Evolutionary conservation across 805 yeast genomes (phyloP), one percentile per base, ranked within the genome.

Genomic region (Nakazawaea sp.): DNA sequence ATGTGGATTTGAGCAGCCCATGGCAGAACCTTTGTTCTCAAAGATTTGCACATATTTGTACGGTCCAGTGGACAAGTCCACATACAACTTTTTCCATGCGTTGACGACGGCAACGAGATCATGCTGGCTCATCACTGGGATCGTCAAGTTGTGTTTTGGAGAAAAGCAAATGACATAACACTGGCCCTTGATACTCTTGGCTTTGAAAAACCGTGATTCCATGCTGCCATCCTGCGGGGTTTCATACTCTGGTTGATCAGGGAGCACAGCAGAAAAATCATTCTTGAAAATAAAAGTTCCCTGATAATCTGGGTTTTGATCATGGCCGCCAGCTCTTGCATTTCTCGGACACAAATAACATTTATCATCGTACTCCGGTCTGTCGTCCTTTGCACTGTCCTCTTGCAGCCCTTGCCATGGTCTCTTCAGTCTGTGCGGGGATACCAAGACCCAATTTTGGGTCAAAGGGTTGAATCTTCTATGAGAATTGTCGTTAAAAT

Each of bases 371-470:
- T 72, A 80, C 24, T 46, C 59, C 4, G 84, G 81, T 43, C 68
- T 61, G 20, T 53, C 47, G 12, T 59, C 63, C 31, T 55, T 62
- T 36, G 53, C 48, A 12, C 66, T 54, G 25, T 62, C 63, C 52
- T 81, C 89, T 45, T 75, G 67, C 43, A 78, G 84, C 26, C 89
- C 89, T 53, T 76, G 82, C 89, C 89, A 81, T 16, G 90, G 89
- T 46, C 90, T 66, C 55, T 79, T 78, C 21, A 87, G 75, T 40
- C 89, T 63, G 51, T 81, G 90, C 5, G 90, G 89, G 12, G 87
- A 79, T 35, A 81, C 81, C 35, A 81, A 62, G 18, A 81, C 76
- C 75, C 80, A 78, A n/a, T 70, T 56, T 36, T 73, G 72, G n/a
- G 81, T 68, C 44, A 81, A 65, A 4, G 86, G 87, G 48, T 81